Base-by-base conservation (phyloP, 148 eudicot genomes). In the Rhododendron ovatum region DNA sequence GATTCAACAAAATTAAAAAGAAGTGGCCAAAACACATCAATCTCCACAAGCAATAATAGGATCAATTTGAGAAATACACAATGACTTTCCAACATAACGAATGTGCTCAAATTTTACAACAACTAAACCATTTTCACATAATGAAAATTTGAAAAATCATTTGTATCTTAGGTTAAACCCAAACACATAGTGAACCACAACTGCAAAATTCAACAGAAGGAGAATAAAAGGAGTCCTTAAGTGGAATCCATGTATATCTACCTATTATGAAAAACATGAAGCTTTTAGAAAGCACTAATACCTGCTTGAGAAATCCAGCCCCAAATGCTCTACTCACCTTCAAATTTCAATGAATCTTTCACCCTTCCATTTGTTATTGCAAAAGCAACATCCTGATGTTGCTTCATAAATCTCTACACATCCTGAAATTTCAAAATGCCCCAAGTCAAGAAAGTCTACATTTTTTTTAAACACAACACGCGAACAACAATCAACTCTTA, bases 281-380 rank as follows among this genome's bases (percentile, higher is more conserved):
- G 71, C 69, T 18, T 78, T 45, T 47, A 30, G 33, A 85, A 18
- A 51, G 83, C n/a, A 8, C 24, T 5, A 22, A 1, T 92, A 93
- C 95, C 86, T 92, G 87, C 79, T 93, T 93, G 82, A 93, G 94
- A 88, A 88, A 93, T 17, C 95, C 94, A 41, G 94, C 94, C 18
- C 95, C 95, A 78, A 93, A 91, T n/a, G n/a, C n/a, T n/a, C n/a
- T n/a, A n/a, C n/a, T n/a, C n/a, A n/a, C n/a, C n/a, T n/a, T n/a
- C n/a, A n/a, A n/a, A n/a, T n/a, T n/a, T n/a, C n/a, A n/a, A n/a
- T n/a, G n/a, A n/a, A n/a, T n/a, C n/a, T n/a, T n/a, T n/a, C n/a
- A n/a, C n/a, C n/a, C n/a, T n/a, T n/a, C n/a, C n/a, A n/a, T n/a
- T n/a, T n/a, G n/a, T n/a, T 73, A 92, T 76, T 2, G 94, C 93